phyloP scores from a whole-genome alignment of 768 basidiomycete genomes.

The Amanita brunnescens region DNA sequence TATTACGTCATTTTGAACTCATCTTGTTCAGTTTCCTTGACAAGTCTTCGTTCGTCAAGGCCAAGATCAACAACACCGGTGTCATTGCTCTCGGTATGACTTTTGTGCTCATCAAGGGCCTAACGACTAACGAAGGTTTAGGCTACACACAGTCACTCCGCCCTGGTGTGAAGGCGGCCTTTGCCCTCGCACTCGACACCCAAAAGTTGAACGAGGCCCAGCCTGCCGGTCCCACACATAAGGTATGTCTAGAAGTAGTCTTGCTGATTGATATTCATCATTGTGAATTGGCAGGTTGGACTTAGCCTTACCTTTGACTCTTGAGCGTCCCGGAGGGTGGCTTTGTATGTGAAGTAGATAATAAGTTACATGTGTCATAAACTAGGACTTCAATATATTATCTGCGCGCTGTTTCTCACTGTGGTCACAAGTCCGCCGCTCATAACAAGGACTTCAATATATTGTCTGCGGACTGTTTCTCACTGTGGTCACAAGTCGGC shows the following conservation, averaged over 20 bases:
- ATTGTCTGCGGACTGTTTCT: not conserved
- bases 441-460: not conserved
- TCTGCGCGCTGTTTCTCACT: not conserved
- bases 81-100: conserved; percentile 71
- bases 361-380: conserved; percentile 6
- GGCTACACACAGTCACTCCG: conserved; percentile 92
- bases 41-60: conserved; percentile 87
- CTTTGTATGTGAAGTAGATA: conserved; percentile 4
- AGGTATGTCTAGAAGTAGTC: conserved; percentile 30
- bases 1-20: not conserved
- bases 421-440: too few species aligned
- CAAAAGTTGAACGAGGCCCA: conserved; percentile 75
- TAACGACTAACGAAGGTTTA: conserved; percentile 17
- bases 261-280: not conserved
- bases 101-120: not conserved
- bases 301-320: conserved; percentile 69
- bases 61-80: conserved; percentile 97
- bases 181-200: conserved; percentile 94
- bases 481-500: too few species aligned
- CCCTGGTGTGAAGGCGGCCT: conserved; percentile 85
- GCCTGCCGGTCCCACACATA: conserved; percentile 65
- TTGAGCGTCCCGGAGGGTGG: conserved; percentile 28
- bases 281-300: conserved; percentile 43
- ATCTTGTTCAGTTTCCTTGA: conserved; percentile 61
- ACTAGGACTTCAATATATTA: not conserved